Conservation (phyloP, 2,329 filamentous ascomycete species). For the Colletotrichum magnum region DNA sequence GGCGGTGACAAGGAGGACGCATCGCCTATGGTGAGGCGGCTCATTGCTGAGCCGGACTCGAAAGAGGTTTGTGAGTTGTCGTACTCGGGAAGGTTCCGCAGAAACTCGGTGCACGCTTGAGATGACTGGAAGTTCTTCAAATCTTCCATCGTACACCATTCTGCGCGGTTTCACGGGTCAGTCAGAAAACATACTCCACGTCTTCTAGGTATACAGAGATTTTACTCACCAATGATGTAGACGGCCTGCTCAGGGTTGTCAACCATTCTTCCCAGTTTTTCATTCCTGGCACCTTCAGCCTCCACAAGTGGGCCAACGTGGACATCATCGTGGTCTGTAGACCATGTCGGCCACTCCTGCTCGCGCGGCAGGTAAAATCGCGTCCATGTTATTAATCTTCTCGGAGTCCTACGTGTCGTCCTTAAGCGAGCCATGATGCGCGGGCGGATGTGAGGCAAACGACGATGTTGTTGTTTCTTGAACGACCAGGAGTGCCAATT, state of each 20-base stretch:
- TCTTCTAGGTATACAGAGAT: background rate
- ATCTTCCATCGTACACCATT: constrained; percentile 32
- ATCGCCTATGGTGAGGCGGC: background rate
- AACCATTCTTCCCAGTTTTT: constrained; percentile 41
- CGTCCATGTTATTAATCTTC: constrained; percentile 39
- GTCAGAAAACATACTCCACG: background rate
- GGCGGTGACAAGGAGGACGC: background rate
- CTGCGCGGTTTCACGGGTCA: constrained; percentile 24
- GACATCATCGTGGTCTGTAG: constrained; percentile 23
- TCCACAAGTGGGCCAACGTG: constrained; percentile 40
- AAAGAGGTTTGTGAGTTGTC: background rate
- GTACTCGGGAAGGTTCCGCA: constrained; percentile 38
- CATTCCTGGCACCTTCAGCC: constrained; percentile 15
- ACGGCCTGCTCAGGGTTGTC: constrained; percentile 42
- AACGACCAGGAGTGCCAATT: background rate
- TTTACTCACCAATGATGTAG: constrained; percentile 40
- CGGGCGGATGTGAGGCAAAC: background rate
- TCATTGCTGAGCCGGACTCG: background rate
- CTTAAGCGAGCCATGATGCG: background rate
- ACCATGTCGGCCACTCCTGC: constrained; percentile 44
- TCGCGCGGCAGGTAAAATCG: constrained; percentile 42
- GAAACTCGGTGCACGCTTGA: constrained; percentile 42
- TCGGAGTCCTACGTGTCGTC: no score
- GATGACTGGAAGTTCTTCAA: constrained; percentile 42
- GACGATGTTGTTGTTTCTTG: background rate